Conservation (phyloP, 345 rosid genomes). For the Syzygium aromaticum region DNA sequence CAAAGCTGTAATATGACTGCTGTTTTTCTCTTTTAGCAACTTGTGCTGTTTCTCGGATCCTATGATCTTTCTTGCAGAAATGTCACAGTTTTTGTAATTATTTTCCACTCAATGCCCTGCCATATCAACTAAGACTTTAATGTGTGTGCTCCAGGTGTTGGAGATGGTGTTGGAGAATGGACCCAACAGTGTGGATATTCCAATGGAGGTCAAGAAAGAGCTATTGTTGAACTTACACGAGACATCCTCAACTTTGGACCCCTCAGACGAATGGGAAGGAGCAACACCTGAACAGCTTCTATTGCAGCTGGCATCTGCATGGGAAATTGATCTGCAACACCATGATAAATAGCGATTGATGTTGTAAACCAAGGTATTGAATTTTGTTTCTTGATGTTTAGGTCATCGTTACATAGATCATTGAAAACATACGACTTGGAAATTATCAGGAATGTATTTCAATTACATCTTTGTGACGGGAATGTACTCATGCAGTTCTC, state of each 20-base stretch:
- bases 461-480: background rate
- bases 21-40: background rate
- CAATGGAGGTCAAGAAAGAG: constrained; percentile 80
- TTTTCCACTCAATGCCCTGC: background rate
- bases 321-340: constrained; percentile 78
- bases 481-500: background rate
- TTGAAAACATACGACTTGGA: background rate
- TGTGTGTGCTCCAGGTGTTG: constrained; percentile 39
- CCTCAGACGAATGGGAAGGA: constrained; percentile 97
- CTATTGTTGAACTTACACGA: constrained; percentile 71
- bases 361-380: background rate
- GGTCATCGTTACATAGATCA: background rate
- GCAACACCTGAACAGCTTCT: constrained; percentile 65
- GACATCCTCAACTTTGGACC: constrained; percentile 58
- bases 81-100: background rate
- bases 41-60: background rate
- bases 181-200: constrained; percentile 52
- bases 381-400: background rate
- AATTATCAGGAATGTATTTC: background rate
- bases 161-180: constrained; percentile 81
- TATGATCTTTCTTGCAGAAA: background rate
- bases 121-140: background rate
- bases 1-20: background rate
- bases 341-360: constrained; percentile 36
- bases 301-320: constrained; percentile 81